A percentile compares a stretch with the other conserved stretches of the same genome.
Evolutionary conservation across 176 grass and related monocot species (phyloP).

Genomic region (Rhynchospora tenuis): DNA sequence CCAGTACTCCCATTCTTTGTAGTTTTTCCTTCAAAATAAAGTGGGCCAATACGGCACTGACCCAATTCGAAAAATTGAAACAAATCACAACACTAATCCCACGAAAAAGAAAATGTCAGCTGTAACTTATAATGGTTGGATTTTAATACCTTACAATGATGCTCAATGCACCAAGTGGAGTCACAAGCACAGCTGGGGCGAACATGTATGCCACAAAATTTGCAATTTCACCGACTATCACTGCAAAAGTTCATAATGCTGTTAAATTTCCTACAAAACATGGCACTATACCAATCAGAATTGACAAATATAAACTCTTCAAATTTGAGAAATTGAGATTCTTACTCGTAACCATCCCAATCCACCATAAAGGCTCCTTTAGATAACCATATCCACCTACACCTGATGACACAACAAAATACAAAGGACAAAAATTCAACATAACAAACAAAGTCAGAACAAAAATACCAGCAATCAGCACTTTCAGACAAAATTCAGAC

Average conservation of each 20-base stretch:
- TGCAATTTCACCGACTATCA: slow-evolving; percentile 85
- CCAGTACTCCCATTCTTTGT: slow-evolving; percentile 74
- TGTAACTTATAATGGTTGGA: not conserved
- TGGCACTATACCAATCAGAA: not conserved
- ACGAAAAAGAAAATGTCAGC: not conserved
- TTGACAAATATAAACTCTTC: slow-evolving; percentile 6
- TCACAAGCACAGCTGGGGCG: slow-evolving; percentile 71
- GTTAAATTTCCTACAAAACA: not conserved
- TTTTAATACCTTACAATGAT: slow-evolving; percentile 73
- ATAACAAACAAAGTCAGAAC: not conserved
- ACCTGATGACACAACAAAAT: slow-evolving; percentile 39
- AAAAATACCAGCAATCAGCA: not conserved
- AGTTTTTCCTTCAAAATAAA: slow-evolving; percentile 93
- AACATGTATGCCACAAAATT: slow-evolving; percentile 98
- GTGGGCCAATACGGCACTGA: slow-evolving; percentile 88
- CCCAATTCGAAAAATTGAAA: slow-evolving; percentile 8
- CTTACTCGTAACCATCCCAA: slow-evolving; percentile 95
- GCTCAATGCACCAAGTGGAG: slow-evolving; percentile 79
- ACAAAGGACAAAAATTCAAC: slow-evolving; percentile 12
- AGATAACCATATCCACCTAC: slow-evolving; percentile 89
- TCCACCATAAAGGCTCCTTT: slow-evolving; percentile 91
- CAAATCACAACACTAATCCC: not conserved
- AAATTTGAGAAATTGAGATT: not conserved
- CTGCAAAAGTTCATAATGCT: slow-evolving; percentile 29
- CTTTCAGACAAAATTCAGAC: not conserved